A percentile compares a stretch with the other conserved stretches of the same genome.
Conservation (phyloP, 805 yeast genomes). For the fission yeast (Schizosaccharomyces pombe) region DNA sequence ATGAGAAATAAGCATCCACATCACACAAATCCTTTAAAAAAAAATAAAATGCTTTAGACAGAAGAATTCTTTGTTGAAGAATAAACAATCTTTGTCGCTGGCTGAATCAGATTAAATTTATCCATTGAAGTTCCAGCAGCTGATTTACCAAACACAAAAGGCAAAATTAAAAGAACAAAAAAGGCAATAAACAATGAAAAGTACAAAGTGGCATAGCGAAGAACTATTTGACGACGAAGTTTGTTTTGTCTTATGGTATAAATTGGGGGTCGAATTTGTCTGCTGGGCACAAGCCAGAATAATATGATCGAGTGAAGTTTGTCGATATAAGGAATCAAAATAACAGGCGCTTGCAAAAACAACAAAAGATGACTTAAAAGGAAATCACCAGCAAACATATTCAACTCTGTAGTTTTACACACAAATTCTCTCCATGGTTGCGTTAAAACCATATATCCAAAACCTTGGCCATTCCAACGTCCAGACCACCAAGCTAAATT, state of each 20-base stretch:
- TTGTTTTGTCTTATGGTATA: slow-evolving; percentile 89
- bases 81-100: not conserved
- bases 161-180: slow-evolving; percentile 62
- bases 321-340: slow-evolving; percentile 69
- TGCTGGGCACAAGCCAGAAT: slow-evolving; percentile 94
- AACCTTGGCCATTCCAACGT: slow-evolving; percentile 88
- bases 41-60: not conserved
- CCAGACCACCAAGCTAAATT: slow-evolving; percentile 99
- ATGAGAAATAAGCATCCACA: too few species aligned
- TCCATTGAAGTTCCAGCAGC: not conserved
- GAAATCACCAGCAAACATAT: slow-evolving; percentile 93
- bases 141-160: slow-evolving; percentile 37
- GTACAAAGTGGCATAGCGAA: slow-evolving; percentile 71
- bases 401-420: slow-evolving; percentile 81
- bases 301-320: slow-evolving; percentile 95
- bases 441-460: slow-evolving; percentile 83
- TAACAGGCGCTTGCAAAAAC: slow-evolving; percentile 70
- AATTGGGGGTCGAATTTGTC: slow-evolving; percentile 94
- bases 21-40: not conserved
- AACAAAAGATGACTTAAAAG: slow-evolving; percentile 72
- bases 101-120: not conserved
- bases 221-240: slow-evolving; percentile 91
- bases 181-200: slow-evolving; percentile 45
- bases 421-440: slow-evolving; percentile 90
- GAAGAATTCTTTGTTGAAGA: not conserved